These are phyloP conservation scores for Cordyceps cateniannulata DNA, from an alignment of 2,329 filamentous ascomycete species.

Conservation along the genomic window DNA sequence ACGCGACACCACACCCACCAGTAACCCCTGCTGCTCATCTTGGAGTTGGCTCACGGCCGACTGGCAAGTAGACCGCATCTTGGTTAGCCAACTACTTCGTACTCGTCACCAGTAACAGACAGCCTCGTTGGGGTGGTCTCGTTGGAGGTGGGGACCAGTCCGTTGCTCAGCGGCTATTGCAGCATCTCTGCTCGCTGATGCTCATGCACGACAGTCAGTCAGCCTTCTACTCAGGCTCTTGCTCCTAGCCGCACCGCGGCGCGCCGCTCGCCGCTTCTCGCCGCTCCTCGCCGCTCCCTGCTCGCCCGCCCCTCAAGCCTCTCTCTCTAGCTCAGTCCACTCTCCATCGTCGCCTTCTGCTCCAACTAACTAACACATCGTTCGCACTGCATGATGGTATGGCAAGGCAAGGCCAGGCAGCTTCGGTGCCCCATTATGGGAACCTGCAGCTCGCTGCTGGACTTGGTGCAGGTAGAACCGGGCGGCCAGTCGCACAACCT, in stretches of 20 bases:
- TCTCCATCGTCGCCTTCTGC: neutral
- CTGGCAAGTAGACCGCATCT: neutral
- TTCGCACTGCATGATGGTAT: neutral
- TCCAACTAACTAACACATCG: slow-evolving; percentile 9
- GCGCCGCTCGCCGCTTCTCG: neutral
- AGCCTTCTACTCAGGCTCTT: neutral
- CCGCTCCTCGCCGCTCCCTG: neutral
- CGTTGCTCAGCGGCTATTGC: slow-evolving; percentile 7
- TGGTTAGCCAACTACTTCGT: neutral
- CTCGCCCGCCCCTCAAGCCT: neutral
- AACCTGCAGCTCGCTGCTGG: slow-evolving; percentile 1
- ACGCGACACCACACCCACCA: neutral
- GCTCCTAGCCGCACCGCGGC: neutral
- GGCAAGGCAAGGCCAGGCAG: neutral
- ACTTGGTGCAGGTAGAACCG: neutral
- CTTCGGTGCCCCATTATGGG: neutral
- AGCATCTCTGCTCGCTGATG: slow-evolving; percentile 7
- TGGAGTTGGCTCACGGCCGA: neutral
- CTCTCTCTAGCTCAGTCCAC: neutral
- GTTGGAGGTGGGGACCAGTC: neutral
- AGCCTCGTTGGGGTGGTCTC: neutral
- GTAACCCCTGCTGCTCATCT: neutral
- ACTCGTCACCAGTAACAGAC: too few species aligned
- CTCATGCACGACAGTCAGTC: slow-evolving; percentile 11
- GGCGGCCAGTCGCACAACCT: neutral